Percentiles rank a stretch among this genome's conserved stretches.
These are phyloP conservation scores for Termitomyces sp. DNA, from an alignment of 768 basidiomycete species.

Conservation along the genomic window DNA sequence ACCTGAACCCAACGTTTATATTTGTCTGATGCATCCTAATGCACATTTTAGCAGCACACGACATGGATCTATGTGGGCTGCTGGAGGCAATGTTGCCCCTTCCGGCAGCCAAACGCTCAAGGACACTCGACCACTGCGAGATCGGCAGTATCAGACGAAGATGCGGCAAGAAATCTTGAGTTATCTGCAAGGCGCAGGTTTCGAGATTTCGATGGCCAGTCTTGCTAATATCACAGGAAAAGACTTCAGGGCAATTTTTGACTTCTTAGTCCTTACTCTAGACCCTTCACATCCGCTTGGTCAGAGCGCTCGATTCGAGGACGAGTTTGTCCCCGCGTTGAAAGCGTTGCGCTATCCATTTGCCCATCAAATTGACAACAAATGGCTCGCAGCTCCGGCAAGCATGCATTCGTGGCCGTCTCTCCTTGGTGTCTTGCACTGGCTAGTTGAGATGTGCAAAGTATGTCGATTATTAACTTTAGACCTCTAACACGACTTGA, in stretches of 20 bases:
- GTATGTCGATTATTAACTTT: constrained; percentile 35
- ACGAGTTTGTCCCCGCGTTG: constrained; percentile 74
- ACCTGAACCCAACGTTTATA: constrained; percentile 4
- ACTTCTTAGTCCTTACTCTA: constrained; percentile 62
- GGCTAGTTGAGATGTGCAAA: constrained; percentile 84
- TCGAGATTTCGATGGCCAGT: constrained; percentile 61
- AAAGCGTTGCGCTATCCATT: constrained; percentile 81
- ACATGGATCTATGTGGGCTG: constrained; percentile 71
- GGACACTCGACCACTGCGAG: constrained; percentile 76
- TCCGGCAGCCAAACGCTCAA: constrained; percentile 52
- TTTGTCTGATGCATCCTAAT: neutral
- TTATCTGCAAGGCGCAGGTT: constrained; percentile 63
- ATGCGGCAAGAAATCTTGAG: constrained; percentile 73
- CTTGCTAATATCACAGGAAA: constrained; percentile 77
- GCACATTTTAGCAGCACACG: constrained; percentile 50
- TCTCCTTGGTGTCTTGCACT: constrained; percentile 83
- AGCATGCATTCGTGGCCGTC: constrained; percentile 91
- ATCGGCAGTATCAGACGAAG: constrained; percentile 63
- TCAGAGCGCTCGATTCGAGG: constrained; percentile 54
- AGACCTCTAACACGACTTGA: constrained; percentile 18
- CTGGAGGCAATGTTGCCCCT: constrained; percentile 43
- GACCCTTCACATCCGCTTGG: constrained; percentile 65
- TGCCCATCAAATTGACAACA: constrained; percentile 70
- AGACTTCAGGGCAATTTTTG: constrained; percentile 82
- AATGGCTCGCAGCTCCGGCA: constrained; percentile 84